Evolutionary conservation across 768 basidiomycete species (phyloP).

Genomic region (Asterophora lycoperdoides): DNA sequence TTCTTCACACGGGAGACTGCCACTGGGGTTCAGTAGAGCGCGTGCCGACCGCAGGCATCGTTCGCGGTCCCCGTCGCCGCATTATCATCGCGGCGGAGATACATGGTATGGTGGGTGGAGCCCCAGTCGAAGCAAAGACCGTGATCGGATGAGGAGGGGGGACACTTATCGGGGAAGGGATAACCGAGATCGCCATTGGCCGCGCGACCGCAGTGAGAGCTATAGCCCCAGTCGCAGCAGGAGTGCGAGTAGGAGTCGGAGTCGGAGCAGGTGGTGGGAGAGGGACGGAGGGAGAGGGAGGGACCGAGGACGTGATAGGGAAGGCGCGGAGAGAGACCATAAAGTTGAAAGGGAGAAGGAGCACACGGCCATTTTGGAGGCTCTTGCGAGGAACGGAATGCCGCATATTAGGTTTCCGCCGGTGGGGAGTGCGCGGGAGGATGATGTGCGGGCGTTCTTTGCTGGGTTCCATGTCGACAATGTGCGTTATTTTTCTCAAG

Average conservation of each 20-base stretch:
- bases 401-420: conserved; percentile 61
- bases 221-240: conserved; percentile 3
- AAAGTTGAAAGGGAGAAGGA: conserved; percentile 33
- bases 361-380: conserved; percentile 39
- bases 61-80: neutral
- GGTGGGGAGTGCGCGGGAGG: conserved; percentile 44
- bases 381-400: conserved; percentile 56
- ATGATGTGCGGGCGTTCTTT: conserved; percentile 67
- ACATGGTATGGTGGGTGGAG: conserved; percentile 22
- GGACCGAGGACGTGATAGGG: conserved; percentile 13
- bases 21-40: neutral
- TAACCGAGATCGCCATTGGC: conserved; percentile 26
- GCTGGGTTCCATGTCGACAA: conserved; percentile 66
- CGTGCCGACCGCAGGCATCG: neutral
- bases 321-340: conserved; percentile 13
- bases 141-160: conserved; percentile 22
- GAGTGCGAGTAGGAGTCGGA: conserved; percentile 7
- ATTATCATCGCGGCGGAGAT: conserved; percentile 18
- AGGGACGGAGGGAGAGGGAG: conserved; percentile 8
- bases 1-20: neutral
- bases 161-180: neutral
- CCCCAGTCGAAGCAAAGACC: conserved; percentile 4
- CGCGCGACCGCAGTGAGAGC: conserved; percentile 14
- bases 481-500: conserved; percentile 40
- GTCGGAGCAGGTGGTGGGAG: conserved; percentile 1